Conservation (phyloP, 2,329 filamentous ascomycete genomes). For the Fusarium scirpi region DNA sequence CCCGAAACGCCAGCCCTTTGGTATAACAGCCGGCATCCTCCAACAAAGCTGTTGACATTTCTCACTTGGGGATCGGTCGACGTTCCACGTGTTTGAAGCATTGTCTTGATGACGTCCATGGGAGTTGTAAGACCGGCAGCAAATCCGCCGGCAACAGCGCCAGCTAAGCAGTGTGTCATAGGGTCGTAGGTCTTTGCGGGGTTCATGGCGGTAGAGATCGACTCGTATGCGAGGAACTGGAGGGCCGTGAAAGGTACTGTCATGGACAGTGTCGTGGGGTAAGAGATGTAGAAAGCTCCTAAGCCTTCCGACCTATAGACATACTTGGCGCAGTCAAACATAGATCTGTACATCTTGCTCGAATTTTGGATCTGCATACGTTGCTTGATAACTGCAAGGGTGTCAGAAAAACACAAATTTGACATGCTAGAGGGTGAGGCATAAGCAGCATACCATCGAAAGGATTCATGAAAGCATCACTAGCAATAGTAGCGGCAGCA, state of each 20-base stretch:
- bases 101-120: constrained; percentile 97
- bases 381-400: constrained; percentile 90
- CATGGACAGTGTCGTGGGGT: constrained; percentile 98
- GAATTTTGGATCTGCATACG: constrained; percentile 99
- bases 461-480: constrained; percentile 98
- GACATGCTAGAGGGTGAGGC: constrained; percentile 41
- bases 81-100: constrained; percentile 91
- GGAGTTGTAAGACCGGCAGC: constrained; percentile 95
- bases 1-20: constrained; percentile 85
- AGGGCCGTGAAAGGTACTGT: constrained; percentile 97
- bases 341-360: constrained; percentile 84
- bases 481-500: constrained; percentile 94
- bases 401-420: constrained; percentile 7
- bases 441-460: constrained; percentile 82
- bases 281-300: constrained; percentile 96
- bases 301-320: constrained; percentile 91
- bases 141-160: constrained; percentile 91
- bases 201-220: constrained; percentile 93
- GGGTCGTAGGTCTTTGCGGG: constrained; percentile 88
- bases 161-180: constrained; percentile 91
- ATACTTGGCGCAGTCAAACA: constrained; percentile 86
- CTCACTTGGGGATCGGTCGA: constrained; percentile 84
- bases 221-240: constrained; percentile 98
- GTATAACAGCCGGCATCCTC: constrained; percentile 85
- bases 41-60: constrained; percentile 83